phyloP scores from a whole-genome alignment of 2,329 filamentous ascomycete species.

The Fonsecaea monophora region DNA sequence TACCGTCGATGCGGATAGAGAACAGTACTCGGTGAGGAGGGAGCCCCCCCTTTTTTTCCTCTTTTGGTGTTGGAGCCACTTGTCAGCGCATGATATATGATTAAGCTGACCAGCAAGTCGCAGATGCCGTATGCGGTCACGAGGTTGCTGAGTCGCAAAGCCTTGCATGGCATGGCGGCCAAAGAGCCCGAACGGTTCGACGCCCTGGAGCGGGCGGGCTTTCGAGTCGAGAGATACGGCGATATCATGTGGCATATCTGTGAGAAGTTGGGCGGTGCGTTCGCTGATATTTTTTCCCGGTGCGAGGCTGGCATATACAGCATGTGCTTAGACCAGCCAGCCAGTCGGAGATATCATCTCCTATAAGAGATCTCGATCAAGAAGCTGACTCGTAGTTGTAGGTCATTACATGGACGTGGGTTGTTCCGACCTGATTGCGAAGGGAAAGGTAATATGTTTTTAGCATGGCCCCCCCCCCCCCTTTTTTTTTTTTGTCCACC shows the following conservation, averaged over 20 bases:
- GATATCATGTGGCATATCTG: constrained; percentile 50
- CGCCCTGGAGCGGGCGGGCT: constrained; percentile 52
- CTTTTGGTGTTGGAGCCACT: background rate
- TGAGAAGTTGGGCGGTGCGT: constrained; percentile 49
- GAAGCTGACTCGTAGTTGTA: constrained; percentile 1
- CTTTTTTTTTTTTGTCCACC: no score
- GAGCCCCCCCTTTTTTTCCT: background rate
- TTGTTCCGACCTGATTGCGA: constrained; percentile 50
- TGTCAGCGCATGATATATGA: no score
- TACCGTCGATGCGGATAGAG: constrained; percentile 37
- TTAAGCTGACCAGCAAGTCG: background rate
- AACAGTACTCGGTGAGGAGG: constrained; percentile 33
- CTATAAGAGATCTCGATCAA: background rate
- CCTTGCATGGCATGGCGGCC: constrained; percentile 42
- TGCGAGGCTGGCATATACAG: background rate
- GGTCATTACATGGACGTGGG: constrained; percentile 59
- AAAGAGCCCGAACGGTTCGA: constrained; percentile 49
- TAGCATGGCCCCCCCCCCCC: no score
- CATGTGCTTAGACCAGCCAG: background rate
- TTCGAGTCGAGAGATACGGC: constrained; percentile 49
- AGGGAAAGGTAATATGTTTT: constrained; percentile 46
- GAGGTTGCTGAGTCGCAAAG: constrained; percentile 44
- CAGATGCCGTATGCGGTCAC: constrained; percentile 42
- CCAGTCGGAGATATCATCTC: background rate
- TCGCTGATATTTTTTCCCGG: background rate